These are phyloP conservation scores for Phoma sp. DNA, from an alignment of 2,329 filamentous ascomycete genomes.

Conservation along the genomic window DNA sequence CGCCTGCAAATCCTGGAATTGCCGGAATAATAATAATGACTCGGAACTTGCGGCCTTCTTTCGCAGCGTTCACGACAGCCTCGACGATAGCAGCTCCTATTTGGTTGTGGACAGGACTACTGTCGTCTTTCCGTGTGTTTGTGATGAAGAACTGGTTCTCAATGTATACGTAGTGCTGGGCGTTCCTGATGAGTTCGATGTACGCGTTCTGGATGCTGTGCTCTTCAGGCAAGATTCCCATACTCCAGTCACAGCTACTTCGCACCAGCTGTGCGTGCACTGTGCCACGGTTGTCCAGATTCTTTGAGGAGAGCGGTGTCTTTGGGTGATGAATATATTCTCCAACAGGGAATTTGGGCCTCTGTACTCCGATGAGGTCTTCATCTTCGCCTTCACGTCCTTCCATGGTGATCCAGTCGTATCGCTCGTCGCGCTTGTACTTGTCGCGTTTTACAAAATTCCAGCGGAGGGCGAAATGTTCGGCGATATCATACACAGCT, in stretches of 20 bases:
- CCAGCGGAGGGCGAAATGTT: constrained; percentile 94
- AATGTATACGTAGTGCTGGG: constrained; percentile 94
- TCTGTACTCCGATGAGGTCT: constrained; percentile 85
- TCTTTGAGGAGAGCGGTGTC: constrained; percentile 73
- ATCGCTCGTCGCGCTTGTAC: constrained; percentile 86
- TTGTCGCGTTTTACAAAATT: constrained; percentile 98
- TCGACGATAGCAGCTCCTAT: constrained; percentile 92
- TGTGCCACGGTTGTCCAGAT: constrained; percentile 66
- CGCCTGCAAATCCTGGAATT: constrained; percentile 92
- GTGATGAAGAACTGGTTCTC: constrained; percentile 97
- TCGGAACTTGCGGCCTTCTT: constrained; percentile 86
- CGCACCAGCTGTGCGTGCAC: constrained; percentile 86
- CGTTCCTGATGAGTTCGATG: constrained; percentile 81
- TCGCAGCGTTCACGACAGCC: constrained; percentile 79
- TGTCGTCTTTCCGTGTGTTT: constrained; percentile 81
- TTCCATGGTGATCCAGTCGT: constrained; percentile 84
- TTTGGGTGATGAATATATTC: constrained; percentile 85
- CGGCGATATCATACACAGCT: constrained; percentile 90
- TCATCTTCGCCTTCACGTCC: constrained; percentile 80
- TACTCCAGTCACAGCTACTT: constrained; percentile 92
- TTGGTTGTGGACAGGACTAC: constrained; percentile 84
- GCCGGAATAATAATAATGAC: constrained; percentile 91
- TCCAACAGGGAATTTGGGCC: constrained; percentile 87
- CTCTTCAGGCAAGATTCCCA: constrained; percentile 79
- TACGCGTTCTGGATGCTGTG: constrained; percentile 91